Conservation (phyloP, 176 grass and related monocot species). For the Triticum turgidum region DNA sequence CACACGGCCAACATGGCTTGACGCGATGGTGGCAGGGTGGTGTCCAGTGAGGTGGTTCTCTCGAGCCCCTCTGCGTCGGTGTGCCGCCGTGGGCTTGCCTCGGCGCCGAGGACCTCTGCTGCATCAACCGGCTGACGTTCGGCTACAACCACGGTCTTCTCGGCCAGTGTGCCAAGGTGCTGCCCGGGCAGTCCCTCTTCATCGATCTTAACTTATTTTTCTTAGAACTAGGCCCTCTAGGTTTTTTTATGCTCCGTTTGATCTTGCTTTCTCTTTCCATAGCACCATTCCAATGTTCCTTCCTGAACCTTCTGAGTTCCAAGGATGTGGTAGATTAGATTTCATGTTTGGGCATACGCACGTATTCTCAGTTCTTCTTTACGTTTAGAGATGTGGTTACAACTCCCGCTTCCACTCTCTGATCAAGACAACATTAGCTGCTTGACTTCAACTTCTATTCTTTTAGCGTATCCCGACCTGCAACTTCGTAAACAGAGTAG, state of each 20-base stretch:
- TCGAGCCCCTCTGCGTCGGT: constrained; percentile 52
- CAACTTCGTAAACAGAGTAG: neutral
- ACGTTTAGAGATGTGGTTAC: too few species aligned
- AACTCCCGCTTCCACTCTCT: too few species aligned
- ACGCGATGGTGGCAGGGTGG: constrained; percentile 53
- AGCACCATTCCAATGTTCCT: neutral
- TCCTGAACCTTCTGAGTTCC: neutral
- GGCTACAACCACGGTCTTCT: constrained; percentile 37
- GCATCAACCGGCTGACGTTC: constrained; percentile 63
- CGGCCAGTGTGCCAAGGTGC: constrained; percentile 64
- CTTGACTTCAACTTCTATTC: too few species aligned
- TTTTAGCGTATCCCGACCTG: too few species aligned
- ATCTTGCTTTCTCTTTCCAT: neutral
- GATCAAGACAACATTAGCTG: too few species aligned
- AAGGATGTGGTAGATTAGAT: too few species aligned
- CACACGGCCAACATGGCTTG: constrained; percentile 61
- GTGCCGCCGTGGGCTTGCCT: constrained; percentile 66
- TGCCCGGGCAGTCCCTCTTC: constrained; percentile 53
- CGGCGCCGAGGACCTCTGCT: constrained; percentile 78
- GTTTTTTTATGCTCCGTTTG: neutral
- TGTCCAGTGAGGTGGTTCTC: constrained; percentile 54
- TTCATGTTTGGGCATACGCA: too few species aligned
- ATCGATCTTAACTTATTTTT: constrained; percentile 41
- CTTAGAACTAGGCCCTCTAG: too few species aligned
- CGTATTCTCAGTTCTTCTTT: too few species aligned